Base-by-base conservation (phyloP, 805 yeast genomes). In the Candida golubevii region DNA sequence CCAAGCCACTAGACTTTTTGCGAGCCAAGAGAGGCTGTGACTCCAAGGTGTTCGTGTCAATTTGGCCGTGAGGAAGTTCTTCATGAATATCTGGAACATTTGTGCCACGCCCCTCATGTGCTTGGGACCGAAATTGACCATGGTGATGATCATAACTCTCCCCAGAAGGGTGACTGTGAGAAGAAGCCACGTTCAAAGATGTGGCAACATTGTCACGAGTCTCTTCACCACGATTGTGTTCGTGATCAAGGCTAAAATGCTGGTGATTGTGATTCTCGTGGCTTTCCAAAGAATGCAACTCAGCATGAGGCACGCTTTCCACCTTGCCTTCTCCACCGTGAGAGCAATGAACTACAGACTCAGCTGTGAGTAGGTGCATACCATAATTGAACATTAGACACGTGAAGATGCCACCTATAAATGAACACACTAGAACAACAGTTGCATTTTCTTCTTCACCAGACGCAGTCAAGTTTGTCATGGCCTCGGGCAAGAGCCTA, bases 341-440 rank as follows among this genome's bases (percentile, higher is more conserved):
- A 12, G 80, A 84, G 63, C 97, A 89, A 59, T 89, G 97, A 0
- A 90, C 85, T 30, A 90, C 77, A 29, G 90, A 82, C 59, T 87
- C 87, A 40, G 91, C 79, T 0, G 97, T 87, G 41, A 82, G 62
- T 31, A 79, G 61, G 62, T 90, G 97, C 6, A 93, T 79, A 1
- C 83, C 32, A 26, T 69, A 60, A 61, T 89, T 90, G 44, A 91
- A 65, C 1, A 63, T 47, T 1, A 79, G 61, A 57, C 96, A 87
- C 1, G 79, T 49, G 1, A 67, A 36, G 2, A 85, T 76, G 2
- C 99, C 98, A 1, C 66, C 55, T 4, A 79, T 69, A 51, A 76
- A 75, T 8, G 77, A 69, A 0, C 71, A 64, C 35, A 78, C 67
- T 41, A 79, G 59, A 11, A 66, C 61, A 23, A 69, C 50, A 45